A percentile compares a stretch with the other conserved stretches of the same genome.
These are phyloP conservation scores for Pestalotiopsis sp. DNA, from an alignment of 2,329 filamentous ascomycete genomes.

Conservation along the genomic window DNA sequence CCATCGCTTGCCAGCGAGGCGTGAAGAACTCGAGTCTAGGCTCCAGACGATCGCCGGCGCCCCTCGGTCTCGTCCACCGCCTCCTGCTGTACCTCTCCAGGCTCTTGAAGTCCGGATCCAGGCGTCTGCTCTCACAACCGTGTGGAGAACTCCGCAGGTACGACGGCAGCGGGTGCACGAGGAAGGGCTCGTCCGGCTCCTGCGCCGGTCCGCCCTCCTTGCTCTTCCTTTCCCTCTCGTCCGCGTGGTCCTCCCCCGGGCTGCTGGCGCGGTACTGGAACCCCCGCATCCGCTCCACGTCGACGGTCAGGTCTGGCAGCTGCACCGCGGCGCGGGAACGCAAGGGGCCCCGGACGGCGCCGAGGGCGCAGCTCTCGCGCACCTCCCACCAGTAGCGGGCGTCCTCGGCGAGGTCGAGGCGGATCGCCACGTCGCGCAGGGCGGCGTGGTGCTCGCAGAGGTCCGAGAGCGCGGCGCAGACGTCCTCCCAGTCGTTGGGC, in stretches of 20 bases:
- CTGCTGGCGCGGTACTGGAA: conserved; percentile 19
- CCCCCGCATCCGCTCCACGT: conserved; percentile 15
- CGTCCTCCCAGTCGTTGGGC: conserved; percentile 17
- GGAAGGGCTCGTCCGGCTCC: conserved; percentile 12
- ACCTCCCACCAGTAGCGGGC: conserved; percentile 24
- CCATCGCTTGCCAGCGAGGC: conserved; percentile 6
- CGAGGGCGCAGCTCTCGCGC: conserved; percentile 25
- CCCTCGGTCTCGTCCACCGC: conserved; percentile 7
- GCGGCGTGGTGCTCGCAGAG: conserved; percentile 20
- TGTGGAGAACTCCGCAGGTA: not conserved
- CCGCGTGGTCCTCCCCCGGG: not conserved
- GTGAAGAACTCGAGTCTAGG: conserved; percentile 14
- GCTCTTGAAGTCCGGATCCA: conserved; percentile 1
- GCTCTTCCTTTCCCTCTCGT: not conserved
- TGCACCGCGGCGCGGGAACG: conserved; percentile 20
- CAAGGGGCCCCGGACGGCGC: conserved; percentile 21
- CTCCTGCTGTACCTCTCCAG: conserved; percentile 12
- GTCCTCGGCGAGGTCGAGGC: conserved; percentile 21
- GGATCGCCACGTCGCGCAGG: conserved; percentile 18
- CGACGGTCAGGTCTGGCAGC: conserved; percentile 21
- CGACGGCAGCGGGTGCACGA: conserved; percentile 7
- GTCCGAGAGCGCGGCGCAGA: conserved; percentile 23
- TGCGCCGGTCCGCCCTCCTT: not conserved
- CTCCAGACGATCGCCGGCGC: conserved; percentile 2
- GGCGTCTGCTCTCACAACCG: not conserved